Evolutionary conservation across 139 green algal genomes (phyloP).

Genomic region (Volvox africanus): DNA sequence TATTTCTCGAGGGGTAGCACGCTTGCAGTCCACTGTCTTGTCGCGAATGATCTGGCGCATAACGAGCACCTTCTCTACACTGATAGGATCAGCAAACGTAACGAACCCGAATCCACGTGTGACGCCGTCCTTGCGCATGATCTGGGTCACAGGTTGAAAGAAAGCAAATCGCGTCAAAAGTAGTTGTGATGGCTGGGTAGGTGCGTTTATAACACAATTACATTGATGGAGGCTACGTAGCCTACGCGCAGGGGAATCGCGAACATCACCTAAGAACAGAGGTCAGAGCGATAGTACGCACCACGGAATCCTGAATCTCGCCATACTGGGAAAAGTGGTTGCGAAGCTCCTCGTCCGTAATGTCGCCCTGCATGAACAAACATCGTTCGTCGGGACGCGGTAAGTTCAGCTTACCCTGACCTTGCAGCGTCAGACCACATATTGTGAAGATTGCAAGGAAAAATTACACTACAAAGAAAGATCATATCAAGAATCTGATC

Average conservation of each 20-base stretch:
- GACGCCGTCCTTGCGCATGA: conserved; percentile 80
- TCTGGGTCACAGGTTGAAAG: conserved; percentile 47
- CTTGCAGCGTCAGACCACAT: no score
- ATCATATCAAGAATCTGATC: no score
- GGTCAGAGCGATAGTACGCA: conserved; percentile 5
- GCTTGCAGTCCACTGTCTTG: conserved; percentile 80
- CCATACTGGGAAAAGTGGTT: conserved; percentile 82
- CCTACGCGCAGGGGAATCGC: no score
- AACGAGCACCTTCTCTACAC: conserved; percentile 83
- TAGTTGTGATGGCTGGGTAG: background rate
- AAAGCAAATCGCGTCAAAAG: background rate
- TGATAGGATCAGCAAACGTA: conserved; percentile 83
- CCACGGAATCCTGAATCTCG: conserved; percentile 75
- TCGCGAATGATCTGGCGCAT: conserved; percentile 65
- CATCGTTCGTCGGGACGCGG: no score
- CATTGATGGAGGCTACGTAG: no score
- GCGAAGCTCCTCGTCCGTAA: conserved; percentile 79
- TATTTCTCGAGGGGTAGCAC: conserved; percentile 78
- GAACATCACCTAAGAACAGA: no score
- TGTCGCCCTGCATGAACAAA: conserved; percentile 67
- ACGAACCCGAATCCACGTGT: conserved; percentile 90
- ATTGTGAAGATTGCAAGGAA: no score
- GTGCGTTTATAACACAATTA: no score
- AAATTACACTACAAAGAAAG: no score
- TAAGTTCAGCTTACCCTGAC: no score